These are phyloP conservation scores for Biscogniauxia marginata DNA, from an alignment of 2,329 filamentous ascomycete genomes.

Conservation along the genomic window DNA sequence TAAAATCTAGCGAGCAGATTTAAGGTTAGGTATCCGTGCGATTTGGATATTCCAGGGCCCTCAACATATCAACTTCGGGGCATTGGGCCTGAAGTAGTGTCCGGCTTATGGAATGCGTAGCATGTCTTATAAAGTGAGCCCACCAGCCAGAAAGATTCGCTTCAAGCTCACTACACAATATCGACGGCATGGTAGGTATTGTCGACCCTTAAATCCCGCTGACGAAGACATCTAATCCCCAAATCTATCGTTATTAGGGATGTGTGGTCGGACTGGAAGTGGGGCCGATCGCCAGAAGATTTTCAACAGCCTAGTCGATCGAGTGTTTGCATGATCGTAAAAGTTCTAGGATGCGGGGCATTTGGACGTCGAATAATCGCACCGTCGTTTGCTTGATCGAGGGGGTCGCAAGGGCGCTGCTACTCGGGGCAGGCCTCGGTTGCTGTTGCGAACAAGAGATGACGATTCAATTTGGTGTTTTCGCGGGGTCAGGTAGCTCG, in stretches of 20 bases:
- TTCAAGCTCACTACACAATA: not conserved
- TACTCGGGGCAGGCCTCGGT: not conserved
- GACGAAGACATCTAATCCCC: not conserved
- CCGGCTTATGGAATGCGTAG: not conserved
- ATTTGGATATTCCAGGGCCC: not conserved
- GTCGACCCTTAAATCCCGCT: not conserved
- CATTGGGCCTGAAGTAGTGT: not conserved
- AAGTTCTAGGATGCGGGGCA: constrained; percentile 25
- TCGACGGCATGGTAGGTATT: not conserved
- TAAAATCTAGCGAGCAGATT: not conserved
- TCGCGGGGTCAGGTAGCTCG: constrained; percentile 8
- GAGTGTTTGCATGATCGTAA: constrained; percentile 16
- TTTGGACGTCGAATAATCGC: constrained; percentile 10
- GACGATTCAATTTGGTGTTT: constrained; percentile 5
- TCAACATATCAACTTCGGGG: not conserved
- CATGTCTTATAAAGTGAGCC: no score
- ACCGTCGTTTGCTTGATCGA: constrained; percentile 1
- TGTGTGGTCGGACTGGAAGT: constrained; percentile 11
- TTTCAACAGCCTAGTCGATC: constrained; percentile 21
- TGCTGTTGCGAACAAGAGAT: constrained; percentile 1
- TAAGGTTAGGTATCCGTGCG: not conserved
- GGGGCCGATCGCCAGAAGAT: constrained; percentile 25
- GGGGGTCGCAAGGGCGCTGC: constrained; percentile 1
- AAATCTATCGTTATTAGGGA: not conserved
- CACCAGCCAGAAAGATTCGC: no score